A percentile compares a stretch with the other conserved stretches of the same genome.
Conservation (phyloP, 306 rosid species). For the Oxytropis ochrocephala region DNA sequence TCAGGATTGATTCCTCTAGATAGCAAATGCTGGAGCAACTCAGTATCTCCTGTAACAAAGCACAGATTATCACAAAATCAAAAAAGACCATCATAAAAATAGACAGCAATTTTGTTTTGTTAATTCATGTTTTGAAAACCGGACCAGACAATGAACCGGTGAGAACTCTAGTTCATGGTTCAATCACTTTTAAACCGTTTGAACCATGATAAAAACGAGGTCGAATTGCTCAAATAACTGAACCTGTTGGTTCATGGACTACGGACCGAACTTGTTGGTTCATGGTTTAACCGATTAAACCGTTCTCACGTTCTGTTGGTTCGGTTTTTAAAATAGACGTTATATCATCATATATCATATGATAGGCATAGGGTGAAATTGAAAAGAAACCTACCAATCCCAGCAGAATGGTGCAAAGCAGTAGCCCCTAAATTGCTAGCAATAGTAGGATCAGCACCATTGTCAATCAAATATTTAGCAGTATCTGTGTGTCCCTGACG, state of each 20-base stretch:
- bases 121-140: too few species aligned
- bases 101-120: too few species aligned
- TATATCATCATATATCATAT: not conserved
- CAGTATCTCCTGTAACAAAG: conserved; percentile 59
- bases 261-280: too few species aligned
- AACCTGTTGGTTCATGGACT: too few species aligned
- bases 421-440: conserved; percentile 85
- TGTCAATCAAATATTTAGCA: conserved; percentile 64
- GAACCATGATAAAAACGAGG: too few species aligned
- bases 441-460: conserved; percentile 57
- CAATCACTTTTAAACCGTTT: too few species aligned
- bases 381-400: conserved; percentile 41
- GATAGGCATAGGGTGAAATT: not conserved
- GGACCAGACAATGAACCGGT: not conserved
- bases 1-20: conserved; percentile 65
- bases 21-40: conserved; percentile 63
- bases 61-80: conserved; percentile 10
- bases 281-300: too few species aligned
- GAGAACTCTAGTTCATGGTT: too few species aligned
- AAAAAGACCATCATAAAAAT: not conserved
- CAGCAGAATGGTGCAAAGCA: conserved; percentile 83
- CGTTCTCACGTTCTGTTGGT: too few species aligned
- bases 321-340: not conserved
- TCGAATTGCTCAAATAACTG: too few species aligned
- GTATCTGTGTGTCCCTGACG: conserved; percentile 73